These are phyloP conservation scores for Trichosporon sp. DNA, from an alignment of 1,284 basidiomycete species.

Conservation along the genomic window DNA sequence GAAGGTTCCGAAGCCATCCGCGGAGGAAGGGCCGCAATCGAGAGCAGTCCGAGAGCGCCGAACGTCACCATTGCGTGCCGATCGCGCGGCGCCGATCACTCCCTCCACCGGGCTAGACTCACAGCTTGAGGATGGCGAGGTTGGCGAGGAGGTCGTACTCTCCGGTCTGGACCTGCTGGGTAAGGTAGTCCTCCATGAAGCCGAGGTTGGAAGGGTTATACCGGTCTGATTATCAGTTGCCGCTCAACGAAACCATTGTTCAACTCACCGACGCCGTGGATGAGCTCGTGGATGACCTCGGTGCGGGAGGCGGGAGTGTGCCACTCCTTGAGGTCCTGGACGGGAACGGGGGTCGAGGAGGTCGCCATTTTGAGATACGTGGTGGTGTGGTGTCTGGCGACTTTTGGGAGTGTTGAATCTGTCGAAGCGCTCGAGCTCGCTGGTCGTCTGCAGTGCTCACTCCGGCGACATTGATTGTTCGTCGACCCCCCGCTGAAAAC, in stretches of 20 bases:
- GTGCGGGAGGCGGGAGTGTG: constrained; percentile 69
- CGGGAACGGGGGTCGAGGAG: constrained; percentile 41
- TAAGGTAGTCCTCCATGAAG: constrained; percentile 92
- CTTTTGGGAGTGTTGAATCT: constrained; percentile 23
- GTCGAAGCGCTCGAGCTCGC: constrained; percentile 14
- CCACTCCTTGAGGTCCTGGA: constrained; percentile 54
- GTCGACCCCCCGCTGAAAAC: constrained; percentile 15
- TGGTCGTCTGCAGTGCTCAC: not conserved
- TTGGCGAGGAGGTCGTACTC: constrained; percentile 94
- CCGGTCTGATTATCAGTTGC: constrained; percentile 66
- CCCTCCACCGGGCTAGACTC: constrained; percentile 43
- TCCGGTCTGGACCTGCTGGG: constrained; percentile 82
- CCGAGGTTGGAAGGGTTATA: constrained; percentile 93
- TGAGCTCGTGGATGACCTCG: constrained; percentile 83
- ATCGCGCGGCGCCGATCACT: not conserved
- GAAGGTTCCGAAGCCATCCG: not conserved
- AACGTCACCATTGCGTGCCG: not conserved
- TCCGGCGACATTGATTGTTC: constrained; percentile 18
- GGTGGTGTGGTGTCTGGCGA: constrained; percentile 17
- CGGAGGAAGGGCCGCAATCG: too few species aligned
- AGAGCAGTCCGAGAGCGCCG: not conserved
- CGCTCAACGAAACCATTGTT: not conserved
- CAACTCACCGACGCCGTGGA: constrained; percentile 82
- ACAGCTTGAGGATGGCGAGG: constrained; percentile 76
- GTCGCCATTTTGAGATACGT: constrained; percentile 39